Conservation (phyloP, 768 basidiomycete species). For the Brasilioporus rufonigricans region DNA sequence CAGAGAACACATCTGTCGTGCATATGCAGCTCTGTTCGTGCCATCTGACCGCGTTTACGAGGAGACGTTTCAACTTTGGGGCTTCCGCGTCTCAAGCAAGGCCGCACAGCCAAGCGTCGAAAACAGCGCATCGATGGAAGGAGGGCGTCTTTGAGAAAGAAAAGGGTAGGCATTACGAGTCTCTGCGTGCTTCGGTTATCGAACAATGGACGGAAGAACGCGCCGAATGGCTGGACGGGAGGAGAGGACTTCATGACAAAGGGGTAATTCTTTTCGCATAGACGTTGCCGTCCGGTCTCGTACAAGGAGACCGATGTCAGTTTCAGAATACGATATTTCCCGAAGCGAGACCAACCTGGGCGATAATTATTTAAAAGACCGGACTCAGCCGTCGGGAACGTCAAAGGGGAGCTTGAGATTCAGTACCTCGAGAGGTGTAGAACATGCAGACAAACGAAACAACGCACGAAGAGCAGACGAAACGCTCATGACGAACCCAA, state of each 20-base stretch:
- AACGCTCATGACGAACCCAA: not conserved
- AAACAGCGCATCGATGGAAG: not conserved
- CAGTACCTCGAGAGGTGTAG: not conserved
- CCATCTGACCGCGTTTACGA: not conserved
- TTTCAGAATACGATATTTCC: not conserved
- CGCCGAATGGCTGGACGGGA: not conserved
- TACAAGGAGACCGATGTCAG: not conserved
- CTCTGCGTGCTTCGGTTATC: not conserved
- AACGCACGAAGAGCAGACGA: not conserved
- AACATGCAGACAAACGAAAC: not conserved
- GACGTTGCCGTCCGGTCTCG: too few relatives aligned
- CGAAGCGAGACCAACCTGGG: too few relatives aligned
- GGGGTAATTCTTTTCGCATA: too few relatives aligned
- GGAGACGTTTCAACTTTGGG: not conserved
- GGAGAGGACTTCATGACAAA: not conserved
- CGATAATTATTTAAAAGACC: too few relatives aligned
- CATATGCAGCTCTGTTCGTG: not conserved
- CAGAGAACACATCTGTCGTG: not conserved
- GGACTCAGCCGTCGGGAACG: too few relatives aligned
- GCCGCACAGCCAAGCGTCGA: not conserved
- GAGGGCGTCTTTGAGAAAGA: not conserved
- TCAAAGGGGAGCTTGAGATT: not conserved
- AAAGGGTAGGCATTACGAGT: not conserved
- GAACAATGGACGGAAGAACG: too few relatives aligned
- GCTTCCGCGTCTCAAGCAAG: not conserved